These are phyloP conservation scores for Daphne laureola DNA, from an alignment of 441 rosid species.

Conservation along the genomic window DNA sequence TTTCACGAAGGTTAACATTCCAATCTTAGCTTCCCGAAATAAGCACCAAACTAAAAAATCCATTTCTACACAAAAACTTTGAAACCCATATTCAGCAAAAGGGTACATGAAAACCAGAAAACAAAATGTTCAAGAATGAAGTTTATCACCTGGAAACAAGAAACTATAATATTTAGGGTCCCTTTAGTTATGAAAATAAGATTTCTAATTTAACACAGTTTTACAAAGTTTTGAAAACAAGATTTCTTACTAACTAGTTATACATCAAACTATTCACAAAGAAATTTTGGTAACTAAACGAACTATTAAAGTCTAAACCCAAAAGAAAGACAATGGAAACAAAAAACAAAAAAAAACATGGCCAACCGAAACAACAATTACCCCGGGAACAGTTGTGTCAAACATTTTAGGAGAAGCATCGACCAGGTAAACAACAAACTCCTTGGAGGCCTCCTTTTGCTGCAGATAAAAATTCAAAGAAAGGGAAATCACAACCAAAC, in stretches of 20 bases:
- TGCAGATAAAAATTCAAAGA: slow-evolving; percentile 18
- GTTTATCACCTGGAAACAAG: neutral
- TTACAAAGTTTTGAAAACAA: no score
- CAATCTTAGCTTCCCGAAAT: no score
- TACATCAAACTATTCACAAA: no score
- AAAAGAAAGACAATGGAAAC: neutral
- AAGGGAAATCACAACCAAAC: neutral
- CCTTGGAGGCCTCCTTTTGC: slow-evolving; percentile 62
- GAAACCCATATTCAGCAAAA: neutral
- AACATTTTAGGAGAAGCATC: slow-evolving; percentile 95
- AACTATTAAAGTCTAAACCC: neutral
- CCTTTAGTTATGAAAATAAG: no score
- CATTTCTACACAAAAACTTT: neutral
- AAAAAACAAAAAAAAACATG: neutral
- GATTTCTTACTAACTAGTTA: no score
- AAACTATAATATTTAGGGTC: neutral
- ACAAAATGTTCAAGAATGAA: neutral
- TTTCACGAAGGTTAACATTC: no score
- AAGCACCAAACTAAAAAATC: neutral
- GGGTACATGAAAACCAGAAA: neutral
- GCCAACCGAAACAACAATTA: slow-evolving; percentile 15
- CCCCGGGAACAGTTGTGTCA: slow-evolving; percentile 38
- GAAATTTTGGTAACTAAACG: no score
- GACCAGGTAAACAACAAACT: slow-evolving; percentile 60
- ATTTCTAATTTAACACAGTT: no score